A percentile compares a stretch with the other conserved stretches of the same genome.
These are phyloP conservation scores for Lentinula boryana DNA, from an alignment of 768 basidiomycete species.

Conservation along the genomic window DNA sequence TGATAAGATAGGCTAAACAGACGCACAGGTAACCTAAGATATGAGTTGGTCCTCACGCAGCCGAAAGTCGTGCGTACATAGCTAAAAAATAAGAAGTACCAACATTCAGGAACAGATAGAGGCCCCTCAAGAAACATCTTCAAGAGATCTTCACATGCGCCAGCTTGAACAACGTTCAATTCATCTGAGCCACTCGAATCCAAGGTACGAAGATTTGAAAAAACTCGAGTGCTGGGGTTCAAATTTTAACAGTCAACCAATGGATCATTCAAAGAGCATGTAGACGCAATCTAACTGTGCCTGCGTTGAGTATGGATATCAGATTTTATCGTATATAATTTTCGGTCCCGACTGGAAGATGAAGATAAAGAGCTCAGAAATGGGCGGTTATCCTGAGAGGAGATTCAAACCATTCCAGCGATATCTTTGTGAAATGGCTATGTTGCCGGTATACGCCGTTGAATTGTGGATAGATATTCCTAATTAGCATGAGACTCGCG, in stretches of 20 bases:
- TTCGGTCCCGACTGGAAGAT: neutral
- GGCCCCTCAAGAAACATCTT: neutral
- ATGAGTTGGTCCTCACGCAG: neutral
- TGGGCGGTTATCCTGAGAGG: neutral
- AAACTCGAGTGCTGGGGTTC: too few species aligned
- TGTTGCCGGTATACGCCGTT: neutral
- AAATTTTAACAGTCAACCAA: neutral
- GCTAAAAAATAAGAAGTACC: neutral
- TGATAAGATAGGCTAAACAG: neutral
- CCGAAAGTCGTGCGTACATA: neutral
- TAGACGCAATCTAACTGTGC: neutral
- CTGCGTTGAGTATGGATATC: neutral
- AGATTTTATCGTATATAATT: neutral
- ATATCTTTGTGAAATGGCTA: neutral
- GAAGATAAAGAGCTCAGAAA: neutral
- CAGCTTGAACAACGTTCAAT: neutral
- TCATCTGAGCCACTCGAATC: neutral
- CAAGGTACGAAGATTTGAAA: neutral
- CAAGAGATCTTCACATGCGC: neutral
- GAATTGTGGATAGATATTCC: neutral
- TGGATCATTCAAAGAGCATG: neutral
- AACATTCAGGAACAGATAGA: neutral
- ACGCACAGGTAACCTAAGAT: neutral
- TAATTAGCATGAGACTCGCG: neutral
- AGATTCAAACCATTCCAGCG: neutral